phyloP scores from a whole-genome alignment of 495 filamentous ascomycete genomes.

The Penicillium odoratum region DNA sequence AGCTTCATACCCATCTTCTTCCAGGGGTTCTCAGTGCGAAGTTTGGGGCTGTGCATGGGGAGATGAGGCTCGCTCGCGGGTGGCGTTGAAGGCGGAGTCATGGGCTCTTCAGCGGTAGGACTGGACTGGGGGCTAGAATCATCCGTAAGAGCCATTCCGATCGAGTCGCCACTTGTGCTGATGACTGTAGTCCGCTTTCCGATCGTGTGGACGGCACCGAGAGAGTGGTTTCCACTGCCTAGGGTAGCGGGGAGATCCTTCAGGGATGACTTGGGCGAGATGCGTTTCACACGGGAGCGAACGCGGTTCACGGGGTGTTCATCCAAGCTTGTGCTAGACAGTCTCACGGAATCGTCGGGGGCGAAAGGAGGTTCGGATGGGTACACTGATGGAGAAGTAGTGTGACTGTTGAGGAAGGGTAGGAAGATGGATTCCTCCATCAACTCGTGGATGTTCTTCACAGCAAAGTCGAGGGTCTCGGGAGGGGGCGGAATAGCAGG shows the following conservation, averaged over 20 bases:
- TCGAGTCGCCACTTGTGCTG: conserved; percentile 41
- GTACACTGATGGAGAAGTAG: conserved; percentile 32
- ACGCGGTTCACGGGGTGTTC: conserved; percentile 33
- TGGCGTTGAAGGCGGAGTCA: conserved; percentile 89
- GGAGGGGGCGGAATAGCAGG: conserved; percentile 70
- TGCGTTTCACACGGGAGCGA: conserved; percentile 38
- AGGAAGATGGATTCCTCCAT: conserved; percentile 91
- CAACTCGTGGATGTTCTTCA: conserved; percentile 85
- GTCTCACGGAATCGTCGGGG: conserved; percentile 35
- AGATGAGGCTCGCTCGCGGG: conserved; percentile 61
- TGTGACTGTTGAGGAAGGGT: conserved; percentile 44
- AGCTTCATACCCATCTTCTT: conserved; percentile 83
- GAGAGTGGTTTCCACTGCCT: conserved; percentile 34
- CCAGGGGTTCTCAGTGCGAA: conserved; percentile 64
- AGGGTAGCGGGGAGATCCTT: conserved; percentile 37
- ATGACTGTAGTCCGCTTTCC: conserved; percentile 41
- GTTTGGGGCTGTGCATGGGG: conserved; percentile 52
- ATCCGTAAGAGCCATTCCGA: conserved; percentile 42
- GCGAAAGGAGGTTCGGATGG: conserved; percentile 33
- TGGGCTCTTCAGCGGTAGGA: conserved; percentile 58
- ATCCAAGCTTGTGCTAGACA: conserved; percentile 33
- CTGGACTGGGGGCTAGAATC: conserved; percentile 49
- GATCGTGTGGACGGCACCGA: conserved; percentile 34
- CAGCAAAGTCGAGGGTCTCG: conserved; percentile 80
- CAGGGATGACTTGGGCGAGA: conserved; percentile 46